Conservation (phyloP, 169 alveolate species). For the Cryptosporidium felis region DNA sequence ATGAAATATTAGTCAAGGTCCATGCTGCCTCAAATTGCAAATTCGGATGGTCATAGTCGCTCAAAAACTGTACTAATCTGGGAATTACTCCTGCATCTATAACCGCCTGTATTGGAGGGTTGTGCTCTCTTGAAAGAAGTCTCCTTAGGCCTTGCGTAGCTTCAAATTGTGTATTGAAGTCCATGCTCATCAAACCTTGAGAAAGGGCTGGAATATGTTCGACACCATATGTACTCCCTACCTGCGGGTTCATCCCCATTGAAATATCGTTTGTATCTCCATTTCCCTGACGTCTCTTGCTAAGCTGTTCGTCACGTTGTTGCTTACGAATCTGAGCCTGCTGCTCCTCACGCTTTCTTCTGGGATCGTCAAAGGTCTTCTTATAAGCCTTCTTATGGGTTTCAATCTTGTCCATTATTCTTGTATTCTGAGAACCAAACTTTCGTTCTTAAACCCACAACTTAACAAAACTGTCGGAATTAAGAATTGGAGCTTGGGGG, state of each 20-base stretch:
- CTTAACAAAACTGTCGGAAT: background rate
- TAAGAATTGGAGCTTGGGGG: too few relatives aligned
- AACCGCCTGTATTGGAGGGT: slow-evolving; percentile 94
- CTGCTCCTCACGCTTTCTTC: slow-evolving; percentile 89
- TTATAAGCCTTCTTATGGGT: slow-evolving; percentile 81
- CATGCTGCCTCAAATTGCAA: slow-evolving; percentile 97
- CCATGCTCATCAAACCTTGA: slow-evolving; percentile 81
- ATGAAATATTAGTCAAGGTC: slow-evolving; percentile 95
- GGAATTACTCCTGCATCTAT: slow-evolving; percentile 96
- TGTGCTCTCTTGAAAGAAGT: slow-evolving; percentile 89
- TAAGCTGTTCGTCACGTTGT: slow-evolving; percentile 85
- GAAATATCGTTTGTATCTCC: slow-evolving; percentile 70
- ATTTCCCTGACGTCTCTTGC: slow-evolving; percentile 81
- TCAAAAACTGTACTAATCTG: slow-evolving; percentile 86
- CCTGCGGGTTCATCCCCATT: slow-evolving; percentile 40
- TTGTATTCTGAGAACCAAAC: background rate
- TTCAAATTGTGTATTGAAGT: slow-evolving; percentile 81
- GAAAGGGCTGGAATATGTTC: slow-evolving; percentile 76
- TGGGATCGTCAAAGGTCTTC: slow-evolving; percentile 87
- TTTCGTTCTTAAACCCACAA: slow-evolving; percentile 7
- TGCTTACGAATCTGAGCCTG: slow-evolving; percentile 90
- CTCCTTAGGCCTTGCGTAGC: slow-evolving; percentile 90
- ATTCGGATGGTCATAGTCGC: slow-evolving; percentile 88
- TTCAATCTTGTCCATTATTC: slow-evolving; percentile 56
- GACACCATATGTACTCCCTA: slow-evolving; percentile 75